These are phyloP conservation scores for Penicillium manginii DNA, from an alignment of 495 filamentous ascomycete genomes.

Conservation along the genomic window DNA sequence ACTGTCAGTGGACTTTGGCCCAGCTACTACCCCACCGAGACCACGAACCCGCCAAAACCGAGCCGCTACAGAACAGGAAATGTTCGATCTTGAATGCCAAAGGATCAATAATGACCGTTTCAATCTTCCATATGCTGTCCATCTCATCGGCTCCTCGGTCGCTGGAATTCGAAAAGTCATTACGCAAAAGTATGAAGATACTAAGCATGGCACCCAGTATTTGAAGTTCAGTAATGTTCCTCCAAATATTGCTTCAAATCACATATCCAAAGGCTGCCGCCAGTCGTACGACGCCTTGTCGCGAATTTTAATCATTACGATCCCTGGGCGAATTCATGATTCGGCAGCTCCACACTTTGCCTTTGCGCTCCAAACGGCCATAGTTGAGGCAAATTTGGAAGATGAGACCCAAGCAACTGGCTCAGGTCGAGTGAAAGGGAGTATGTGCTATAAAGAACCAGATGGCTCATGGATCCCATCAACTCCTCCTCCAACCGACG, in stretches of 20 bases:
- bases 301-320: no score
- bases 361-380: no score
- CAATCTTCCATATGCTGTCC: constrained; percentile 6
- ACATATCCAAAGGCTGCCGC: background rate
- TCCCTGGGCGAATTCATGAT: no score
- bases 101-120: constrained; percentile 7
- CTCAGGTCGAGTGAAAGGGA: background rate
- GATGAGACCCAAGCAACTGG: background rate
- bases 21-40: constrained; percentile 1
- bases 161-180: background rate
- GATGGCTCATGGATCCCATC: background rate
- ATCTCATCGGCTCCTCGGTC: background rate
- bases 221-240: background rate
- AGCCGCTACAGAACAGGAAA: constrained; percentile 8
- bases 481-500: constrained; percentile 1
- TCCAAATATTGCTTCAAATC: background rate
- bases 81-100: constrained; percentile 6
- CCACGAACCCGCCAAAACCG: constrained; percentile 1
- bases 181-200: background rate
- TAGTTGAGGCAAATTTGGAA: no score
- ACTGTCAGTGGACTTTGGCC: background rate
- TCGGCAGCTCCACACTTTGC: no score
- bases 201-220: background rate
- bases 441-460: background rate
- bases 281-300: no score